A percentile compares a stretch with the other conserved stretches of the same genome.
phyloP scores from a whole-genome alignment of 148 eudicot species.

The Rheum nobile region DNA sequence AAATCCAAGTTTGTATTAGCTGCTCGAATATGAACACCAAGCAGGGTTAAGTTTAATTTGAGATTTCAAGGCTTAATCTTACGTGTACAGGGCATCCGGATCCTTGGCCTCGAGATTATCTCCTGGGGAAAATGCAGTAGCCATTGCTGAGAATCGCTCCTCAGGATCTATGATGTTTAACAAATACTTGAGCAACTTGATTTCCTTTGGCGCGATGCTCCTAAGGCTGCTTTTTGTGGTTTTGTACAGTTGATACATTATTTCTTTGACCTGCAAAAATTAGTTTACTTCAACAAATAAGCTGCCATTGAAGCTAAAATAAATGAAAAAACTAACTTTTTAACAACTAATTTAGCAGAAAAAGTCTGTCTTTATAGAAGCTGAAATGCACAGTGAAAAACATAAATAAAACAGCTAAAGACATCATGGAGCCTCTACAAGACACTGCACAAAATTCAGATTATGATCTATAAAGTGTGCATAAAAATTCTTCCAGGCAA shows the following conservation, averaged over 20 bases:
- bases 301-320: neutral
- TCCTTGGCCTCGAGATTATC: conserved; percentile 52
- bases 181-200: conserved; percentile 82
- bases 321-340: neutral
- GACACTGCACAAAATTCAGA: neutral
- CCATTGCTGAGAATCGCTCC: conserved; percentile 93
- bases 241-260: conserved; percentile 77
- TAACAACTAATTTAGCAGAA: neutral
- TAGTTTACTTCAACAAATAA: neutral
- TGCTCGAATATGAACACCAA: neutral
- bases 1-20: neutral
- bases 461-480: neutral
- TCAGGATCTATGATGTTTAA: conserved; percentile 90
- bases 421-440: neutral
- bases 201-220: conserved; percentile 85
- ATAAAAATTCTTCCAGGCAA: neutral
- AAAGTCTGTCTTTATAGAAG: neutral
- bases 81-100: conserved; percentile 71
- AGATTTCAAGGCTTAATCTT: conserved; percentile 15
- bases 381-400: neutral
- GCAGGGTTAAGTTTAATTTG: neutral
- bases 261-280: conserved; percentile 66
- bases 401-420: neutral
- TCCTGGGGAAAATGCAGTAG: conserved; percentile 89
- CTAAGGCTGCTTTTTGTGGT: conserved; percentile 80